These are phyloP conservation scores for Colletotrichum eremochloae DNA, from an alignment of 2,329 filamentous ascomycete genomes.

Conservation along the genomic window DNA sequence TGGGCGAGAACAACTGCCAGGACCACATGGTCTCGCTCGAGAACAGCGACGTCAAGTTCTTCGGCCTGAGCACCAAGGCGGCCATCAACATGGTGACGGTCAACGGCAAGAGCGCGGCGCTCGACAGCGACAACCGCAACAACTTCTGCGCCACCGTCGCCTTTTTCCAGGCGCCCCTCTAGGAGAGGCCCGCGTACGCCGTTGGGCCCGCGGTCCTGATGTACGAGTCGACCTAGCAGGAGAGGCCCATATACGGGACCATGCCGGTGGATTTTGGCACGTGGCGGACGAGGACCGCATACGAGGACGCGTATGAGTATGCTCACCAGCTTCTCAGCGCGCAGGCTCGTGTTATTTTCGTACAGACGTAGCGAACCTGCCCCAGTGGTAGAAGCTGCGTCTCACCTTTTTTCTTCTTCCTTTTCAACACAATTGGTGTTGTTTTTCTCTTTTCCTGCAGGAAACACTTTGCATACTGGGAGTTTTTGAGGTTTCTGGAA, in stretches of 20 bases:
- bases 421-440: background rate
- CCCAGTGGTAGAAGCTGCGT: background rate
- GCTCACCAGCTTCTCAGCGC: background rate
- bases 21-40: constrained; percentile 82
- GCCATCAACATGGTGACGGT: constrained; percentile 79
- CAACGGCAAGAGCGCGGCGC: constrained; percentile 65
- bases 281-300: background rate
- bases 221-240: background rate
- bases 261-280: background rate
- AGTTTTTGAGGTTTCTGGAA: constrained; percentile 20
- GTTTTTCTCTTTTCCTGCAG: background rate
- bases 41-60: constrained; percentile 72
- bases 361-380: background rate
- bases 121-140: constrained; percentile 74
- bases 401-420: background rate
- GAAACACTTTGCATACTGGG: constrained; percentile 19
- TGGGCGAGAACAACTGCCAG: constrained; percentile 78
- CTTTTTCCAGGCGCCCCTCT: constrained; percentile 54
- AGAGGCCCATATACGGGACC: background rate
- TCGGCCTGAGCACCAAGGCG: constrained; percentile 81
- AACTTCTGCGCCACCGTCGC: constrained; percentile 75
- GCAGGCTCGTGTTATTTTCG: background rate
- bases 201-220: background rate
- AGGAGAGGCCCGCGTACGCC: constrained; percentile 9
- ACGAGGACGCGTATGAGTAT: constrained; percentile 4